phyloP scores from a whole-genome alignment of 768 basidiomycete genomes.

The Tephrocybe rancida region DNA sequence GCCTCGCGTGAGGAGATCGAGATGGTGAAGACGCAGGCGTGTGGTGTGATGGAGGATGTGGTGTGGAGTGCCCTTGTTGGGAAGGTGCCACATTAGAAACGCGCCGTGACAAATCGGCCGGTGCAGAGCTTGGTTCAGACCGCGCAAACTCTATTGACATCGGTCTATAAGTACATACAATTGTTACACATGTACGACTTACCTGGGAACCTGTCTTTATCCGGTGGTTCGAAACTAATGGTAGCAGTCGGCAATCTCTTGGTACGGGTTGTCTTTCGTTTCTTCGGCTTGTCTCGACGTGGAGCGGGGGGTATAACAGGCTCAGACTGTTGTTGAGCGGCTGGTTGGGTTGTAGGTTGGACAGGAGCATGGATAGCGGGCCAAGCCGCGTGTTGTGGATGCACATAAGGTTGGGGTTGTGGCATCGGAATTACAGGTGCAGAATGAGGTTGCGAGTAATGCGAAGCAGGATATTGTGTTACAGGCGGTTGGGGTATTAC shows the following conservation, averaged over 20 bases:
- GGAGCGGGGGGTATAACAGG: neutral
- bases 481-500: neutral
- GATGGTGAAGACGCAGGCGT: neutral
- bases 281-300: slow-evolving; percentile 1
- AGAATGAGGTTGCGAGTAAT: neutral
- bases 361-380: neutral
- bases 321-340: neutral
- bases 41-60: neutral
- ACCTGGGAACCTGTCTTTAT: neutral
- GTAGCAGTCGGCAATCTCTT: slow-evolving; percentile 1
- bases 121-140: neutral
- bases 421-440: slow-evolving; percentile 9
- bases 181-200: neutral
- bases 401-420: slow-evolving; percentile 6
- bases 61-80: neutral
- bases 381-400: neutral
- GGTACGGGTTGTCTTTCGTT: neutral
- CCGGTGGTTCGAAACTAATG: slow-evolving; percentile 1
- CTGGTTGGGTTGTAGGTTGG: neutral
- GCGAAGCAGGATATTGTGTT: slow-evolving; percentile 6
- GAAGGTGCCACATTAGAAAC: neutral
- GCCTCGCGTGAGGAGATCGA: neutral
- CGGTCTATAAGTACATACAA: neutral
- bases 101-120: slow-evolving; percentile 4
- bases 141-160: neutral